Evolutionary conservation across 306 rosid species (phyloP).

Genomic region (Acacia melanoxylon): DNA sequence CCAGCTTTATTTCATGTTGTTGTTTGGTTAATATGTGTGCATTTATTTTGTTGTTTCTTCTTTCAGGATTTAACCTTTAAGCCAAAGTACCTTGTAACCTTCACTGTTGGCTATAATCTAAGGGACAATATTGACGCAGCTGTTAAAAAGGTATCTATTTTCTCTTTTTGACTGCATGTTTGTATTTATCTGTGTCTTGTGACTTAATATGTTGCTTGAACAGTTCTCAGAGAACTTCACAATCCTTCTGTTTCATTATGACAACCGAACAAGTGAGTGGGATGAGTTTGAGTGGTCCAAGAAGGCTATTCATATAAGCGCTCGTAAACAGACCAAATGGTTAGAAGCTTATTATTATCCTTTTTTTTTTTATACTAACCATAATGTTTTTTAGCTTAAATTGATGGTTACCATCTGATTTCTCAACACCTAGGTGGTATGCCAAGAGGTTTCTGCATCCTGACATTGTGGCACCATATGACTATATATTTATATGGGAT

Average conservation of each 20-base stretch:
- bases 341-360: conserved; percentile 29
- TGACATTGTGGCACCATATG: conserved; percentile 94
- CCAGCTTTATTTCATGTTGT: background rate
- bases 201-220: conserved; percentile 28
- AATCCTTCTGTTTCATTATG: conserved; percentile 91
- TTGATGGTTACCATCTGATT: conserved; percentile 10
- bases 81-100: conserved; percentile 93
- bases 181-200: conserved; percentile 15
- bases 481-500: conserved; percentile 97
- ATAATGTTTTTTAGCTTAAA: background rate
- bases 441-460: conserved; percentile 99
- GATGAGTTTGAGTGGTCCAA: conserved; percentile 96
- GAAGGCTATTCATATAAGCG: conserved; percentile 90
- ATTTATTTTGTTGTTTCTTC: conserved; percentile 34
- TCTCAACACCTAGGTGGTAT: conserved; percentile 73
- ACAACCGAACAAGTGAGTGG: conserved; percentile 93
- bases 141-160: conserved; percentile 76
- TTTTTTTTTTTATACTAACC: background rate
- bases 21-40: background rate
- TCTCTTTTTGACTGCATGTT: conserved; percentile 25
- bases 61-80: conserved; percentile 81
- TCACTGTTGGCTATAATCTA: conserved; percentile 87
- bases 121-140: conserved; percentile 77
- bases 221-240: conserved; percentile 96
- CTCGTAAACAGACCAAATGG: conserved; percentile 93